These are phyloP conservation scores for Aspergillus neoniger DNA, from an alignment of 2,329 filamentous ascomycete species.

Conservation along the genomic window DNA sequence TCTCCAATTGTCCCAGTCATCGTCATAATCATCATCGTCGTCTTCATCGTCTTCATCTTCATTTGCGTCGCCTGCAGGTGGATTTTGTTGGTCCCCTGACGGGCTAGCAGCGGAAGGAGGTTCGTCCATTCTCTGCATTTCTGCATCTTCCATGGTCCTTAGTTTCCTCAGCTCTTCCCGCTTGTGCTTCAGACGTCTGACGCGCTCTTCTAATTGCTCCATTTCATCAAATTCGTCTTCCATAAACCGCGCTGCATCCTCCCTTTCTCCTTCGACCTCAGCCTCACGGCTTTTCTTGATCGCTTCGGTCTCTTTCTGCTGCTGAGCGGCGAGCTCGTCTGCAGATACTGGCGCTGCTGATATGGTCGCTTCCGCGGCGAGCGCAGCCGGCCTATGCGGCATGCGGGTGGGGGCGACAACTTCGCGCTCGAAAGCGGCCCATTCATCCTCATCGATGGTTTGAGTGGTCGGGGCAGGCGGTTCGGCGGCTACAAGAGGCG, in stretches of 20 bases:
- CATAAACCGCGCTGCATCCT: constrained; percentile 72
- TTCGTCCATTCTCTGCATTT: constrained; percentile 32
- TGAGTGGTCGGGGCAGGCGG: constrained; percentile 17
- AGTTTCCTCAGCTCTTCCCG: constrained; percentile 65
- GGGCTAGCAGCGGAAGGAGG: constrained; percentile 25
- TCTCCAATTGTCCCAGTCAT: constrained; percentile 49
- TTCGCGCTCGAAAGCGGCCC: constrained; percentile 84
- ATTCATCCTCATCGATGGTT: constrained; percentile 72
- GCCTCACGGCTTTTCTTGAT: constrained; percentile 51
- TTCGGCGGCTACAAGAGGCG: constrained; percentile 12
- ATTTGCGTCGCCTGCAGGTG: constrained; percentile 40
- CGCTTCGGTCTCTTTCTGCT: constrained; percentile 50
- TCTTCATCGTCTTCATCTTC: constrained; percentile 29
- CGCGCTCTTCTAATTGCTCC: constrained; percentile 73
- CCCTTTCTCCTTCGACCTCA: constrained; percentile 67
- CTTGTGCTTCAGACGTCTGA: constrained; percentile 68
- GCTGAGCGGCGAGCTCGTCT: constrained; percentile 60
- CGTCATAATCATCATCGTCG: constrained; percentile 58
- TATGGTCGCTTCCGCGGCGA: constrained; percentile 59
- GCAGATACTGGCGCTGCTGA: constrained; percentile 68
- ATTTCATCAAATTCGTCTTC: constrained; percentile 82
- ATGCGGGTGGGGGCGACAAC: constrained; percentile 57
- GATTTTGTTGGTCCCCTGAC: constrained; percentile 29
- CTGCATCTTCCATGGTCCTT: constrained; percentile 28
- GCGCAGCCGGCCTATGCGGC: constrained; percentile 33